Conservation (phyloP, 2,329 filamentous ascomycete species). For the Verticillium longisporum region DNA sequence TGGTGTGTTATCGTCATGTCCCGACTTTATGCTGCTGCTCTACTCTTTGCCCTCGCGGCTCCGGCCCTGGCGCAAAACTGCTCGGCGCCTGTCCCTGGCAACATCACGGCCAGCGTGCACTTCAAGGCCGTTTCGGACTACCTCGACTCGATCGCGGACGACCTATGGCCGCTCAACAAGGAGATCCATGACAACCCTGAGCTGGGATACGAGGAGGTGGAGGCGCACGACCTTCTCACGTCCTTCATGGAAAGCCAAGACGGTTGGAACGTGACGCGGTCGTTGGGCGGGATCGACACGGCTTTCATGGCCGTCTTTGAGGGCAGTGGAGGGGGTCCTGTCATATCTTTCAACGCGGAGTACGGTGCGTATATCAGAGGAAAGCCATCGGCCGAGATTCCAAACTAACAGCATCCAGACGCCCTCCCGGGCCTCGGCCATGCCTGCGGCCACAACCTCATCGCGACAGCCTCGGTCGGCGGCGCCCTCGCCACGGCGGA, state of each 20-base stretch:
- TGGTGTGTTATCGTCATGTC: background rate
- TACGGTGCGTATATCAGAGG: conserved; percentile 21
- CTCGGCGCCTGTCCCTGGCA: background rate
- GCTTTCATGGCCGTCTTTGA: conserved; percentile 35
- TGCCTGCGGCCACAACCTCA: conserved; percentile 31
- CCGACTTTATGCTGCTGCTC: background rate
- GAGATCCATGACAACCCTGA: conserved; percentile 37
- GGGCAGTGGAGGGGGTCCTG: conserved; percentile 25
- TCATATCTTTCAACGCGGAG: conserved; percentile 35
- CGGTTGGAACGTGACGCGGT: conserved; percentile 30
- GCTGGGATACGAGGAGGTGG: conserved; percentile 32
- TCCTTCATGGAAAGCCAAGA: conserved; percentile 25
- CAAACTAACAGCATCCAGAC: conserved; percentile 32
- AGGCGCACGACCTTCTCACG: conserved; percentile 32
- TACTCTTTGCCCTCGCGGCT: background rate
- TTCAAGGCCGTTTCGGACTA: conserved; percentile 10
- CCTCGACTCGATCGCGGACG: conserved; percentile 12
- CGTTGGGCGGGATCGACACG: conserved; percentile 33
- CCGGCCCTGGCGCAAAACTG: background rate
- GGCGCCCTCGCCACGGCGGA: conserved; percentile 38
- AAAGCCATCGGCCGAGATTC: conserved; percentile 32
- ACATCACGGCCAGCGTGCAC: conserved; percentile 2
- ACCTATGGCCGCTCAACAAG: conserved; percentile 29
- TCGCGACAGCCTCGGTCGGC: conserved; percentile 38
- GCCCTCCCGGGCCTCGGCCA: conserved; percentile 27